These are phyloP conservation scores for Aureoboletus auriporus DNA, from an alignment of 768 basidiomycete species.

Conservation along the genomic window DNA sequence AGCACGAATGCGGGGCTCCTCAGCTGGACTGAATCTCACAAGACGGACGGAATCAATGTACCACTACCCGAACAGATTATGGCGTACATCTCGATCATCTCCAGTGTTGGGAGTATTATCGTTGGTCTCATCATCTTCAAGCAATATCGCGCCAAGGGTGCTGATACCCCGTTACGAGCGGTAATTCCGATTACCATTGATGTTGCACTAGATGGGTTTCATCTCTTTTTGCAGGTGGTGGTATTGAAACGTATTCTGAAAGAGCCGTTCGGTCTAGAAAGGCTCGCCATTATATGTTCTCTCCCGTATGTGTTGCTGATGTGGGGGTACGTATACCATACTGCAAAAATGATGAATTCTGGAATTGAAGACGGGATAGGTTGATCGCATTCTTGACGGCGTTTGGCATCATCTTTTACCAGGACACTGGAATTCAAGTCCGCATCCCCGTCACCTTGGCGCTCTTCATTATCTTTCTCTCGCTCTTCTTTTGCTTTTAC, in stretches of 20 bases:
- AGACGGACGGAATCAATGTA: not conserved
- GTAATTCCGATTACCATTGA: constrained; percentile 6
- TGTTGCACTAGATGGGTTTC: not conserved
- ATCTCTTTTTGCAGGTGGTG: constrained; percentile 15
- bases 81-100: constrained; percentile 27
- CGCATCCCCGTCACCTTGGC: constrained; percentile 25
- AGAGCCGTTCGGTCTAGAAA: constrained; percentile 29
- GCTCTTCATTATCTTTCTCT: constrained; percentile 18
- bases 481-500: constrained; percentile 29
- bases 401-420: constrained; percentile 30
- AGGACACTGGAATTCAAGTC: constrained; percentile 17
- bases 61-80: constrained; percentile 24
- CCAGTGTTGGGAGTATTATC: constrained; percentile 27
- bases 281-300: constrained; percentile 37
- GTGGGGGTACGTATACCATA: constrained; percentile 31
- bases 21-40: constrained; percentile 11
- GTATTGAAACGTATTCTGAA: constrained; percentile 26
- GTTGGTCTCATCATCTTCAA: constrained; percentile 29
- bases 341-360: not conserved
- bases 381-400: constrained; percentile 32
- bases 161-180: constrained; percentile 28
- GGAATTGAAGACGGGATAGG: constrained; percentile 19
- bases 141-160: constrained; percentile 31
- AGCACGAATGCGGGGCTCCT: constrained; percentile 23
- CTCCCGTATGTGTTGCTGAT: constrained; percentile 39